Percentiles rank a stretch among this genome's conserved stretches.
Conservation (phyloP, 2,329 filamentous ascomycete species). For the Coniochaeta sp. region DNA sequence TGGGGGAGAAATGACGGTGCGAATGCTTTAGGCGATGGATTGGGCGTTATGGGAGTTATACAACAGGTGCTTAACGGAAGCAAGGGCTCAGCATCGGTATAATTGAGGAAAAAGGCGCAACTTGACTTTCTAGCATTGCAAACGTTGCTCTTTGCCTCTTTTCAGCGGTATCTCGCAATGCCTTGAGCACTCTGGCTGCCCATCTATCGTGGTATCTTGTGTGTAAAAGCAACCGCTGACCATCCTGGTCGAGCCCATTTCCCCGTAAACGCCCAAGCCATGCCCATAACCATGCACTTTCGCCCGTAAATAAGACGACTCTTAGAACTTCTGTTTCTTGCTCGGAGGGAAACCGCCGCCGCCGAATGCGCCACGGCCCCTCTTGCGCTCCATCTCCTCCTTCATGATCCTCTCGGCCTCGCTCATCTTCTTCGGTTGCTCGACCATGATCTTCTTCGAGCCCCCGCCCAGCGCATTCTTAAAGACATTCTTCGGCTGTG, state of each 20-base stretch:
- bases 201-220: conserved; percentile 1
- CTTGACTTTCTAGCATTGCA: no score
- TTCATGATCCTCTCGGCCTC: conserved; percentile 87
- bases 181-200: neutral
- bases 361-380: conserved; percentile 40
- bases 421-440: conserved; percentile 74
- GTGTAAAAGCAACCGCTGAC: neutral
- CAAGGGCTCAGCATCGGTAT: no score
- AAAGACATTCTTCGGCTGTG: conserved; percentile 71
- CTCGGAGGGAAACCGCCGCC: conserved; percentile 38
- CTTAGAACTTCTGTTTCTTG: conserved; percentile 44
- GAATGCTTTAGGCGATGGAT: neutral
- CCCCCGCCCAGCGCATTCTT: conserved; percentile 62
- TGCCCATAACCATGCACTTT: neutral
- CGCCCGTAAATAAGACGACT: neutral
- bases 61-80: conserved; percentile 1
- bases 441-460: conserved; percentile 55
- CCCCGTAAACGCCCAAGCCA: neutral
- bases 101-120: no score
- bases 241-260: neutral
- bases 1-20: no score
- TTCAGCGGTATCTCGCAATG: neutral
- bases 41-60: neutral
- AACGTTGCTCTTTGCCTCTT: no score
- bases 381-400: conserved; percentile 69